A percentile compares a stretch with the other conserved stretches of the same genome.
phyloP scores from a whole-genome alignment of 1,284 basidiomycete genomes.

The Peniophora sp. region DNA sequence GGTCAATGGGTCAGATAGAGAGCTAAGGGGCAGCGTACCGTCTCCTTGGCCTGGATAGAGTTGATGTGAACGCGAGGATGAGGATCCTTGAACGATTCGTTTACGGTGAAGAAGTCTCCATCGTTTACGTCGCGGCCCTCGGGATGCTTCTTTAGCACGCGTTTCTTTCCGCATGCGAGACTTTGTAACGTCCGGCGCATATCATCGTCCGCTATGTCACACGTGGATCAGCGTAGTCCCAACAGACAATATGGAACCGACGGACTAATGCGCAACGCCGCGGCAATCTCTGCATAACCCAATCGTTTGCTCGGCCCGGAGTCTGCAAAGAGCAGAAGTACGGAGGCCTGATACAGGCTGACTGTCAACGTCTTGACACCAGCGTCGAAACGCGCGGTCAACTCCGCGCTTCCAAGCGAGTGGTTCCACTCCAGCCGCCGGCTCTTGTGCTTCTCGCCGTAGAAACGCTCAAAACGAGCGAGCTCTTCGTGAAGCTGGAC shows the following conservation, averaged over 20 bases:
- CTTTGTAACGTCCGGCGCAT: slow-evolving; percentile 85
- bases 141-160: slow-evolving; percentile 80
- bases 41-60: slow-evolving; percentile 91
- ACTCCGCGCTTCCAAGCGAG: slow-evolving; percentile 68
- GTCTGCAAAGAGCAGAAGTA: slow-evolving; percentile 84
- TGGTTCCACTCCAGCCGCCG: slow-evolving; percentile 79
- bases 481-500: slow-evolving; percentile 70
- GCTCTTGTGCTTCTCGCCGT: slow-evolving; percentile 68
- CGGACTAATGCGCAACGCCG: slow-evolving; percentile 27
- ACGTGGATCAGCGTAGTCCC: not conserved
- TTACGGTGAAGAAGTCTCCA: slow-evolving; percentile 75
- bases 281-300: slow-evolving; percentile 61
- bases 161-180: slow-evolving; percentile 85
- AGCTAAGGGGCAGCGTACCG: slow-evolving; percentile 38
- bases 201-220: slow-evolving; percentile 58
- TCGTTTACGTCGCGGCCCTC: slow-evolving; percentile 74
- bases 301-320: slow-evolving; percentile 62
- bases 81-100: slow-evolving; percentile 78
- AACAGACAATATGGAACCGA: not conserved
- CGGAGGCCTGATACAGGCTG: slow-evolving; percentile 83
- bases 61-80: slow-evolving; percentile 86
- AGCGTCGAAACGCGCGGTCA: slow-evolving; percentile 62
- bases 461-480: slow-evolving; percentile 56
- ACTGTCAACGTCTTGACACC: slow-evolving; percentile 62
- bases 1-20: slow-evolving; percentile 1